These are phyloP conservation scores for Leccinum insolens DNA, from an alignment of 1,284 basidiomycete genomes.

Conservation along the genomic window DNA sequence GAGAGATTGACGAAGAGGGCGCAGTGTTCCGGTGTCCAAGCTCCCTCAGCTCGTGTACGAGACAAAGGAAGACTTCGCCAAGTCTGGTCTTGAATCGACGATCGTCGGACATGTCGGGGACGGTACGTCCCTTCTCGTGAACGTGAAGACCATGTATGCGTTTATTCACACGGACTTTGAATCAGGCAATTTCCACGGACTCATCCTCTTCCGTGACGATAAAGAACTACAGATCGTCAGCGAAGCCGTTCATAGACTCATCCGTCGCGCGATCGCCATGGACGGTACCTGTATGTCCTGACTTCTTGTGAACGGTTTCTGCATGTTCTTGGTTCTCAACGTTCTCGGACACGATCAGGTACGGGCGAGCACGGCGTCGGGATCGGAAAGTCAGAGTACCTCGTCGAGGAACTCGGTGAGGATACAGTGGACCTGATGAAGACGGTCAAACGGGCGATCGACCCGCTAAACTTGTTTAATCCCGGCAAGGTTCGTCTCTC, in stretches of 20 bases:
- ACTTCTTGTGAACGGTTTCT: background rate
- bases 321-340: slow-evolving; percentile 3
- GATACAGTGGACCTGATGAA: slow-evolving; percentile 83
- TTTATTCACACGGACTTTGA: slow-evolving; percentile 8
- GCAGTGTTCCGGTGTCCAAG: slow-evolving; percentile 78
- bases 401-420: slow-evolving; percentile 74
- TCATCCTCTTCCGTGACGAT: slow-evolving; percentile 67
- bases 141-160: slow-evolving; percentile 14
- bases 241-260: slow-evolving; percentile 67
- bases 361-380: slow-evolving; percentile 77
- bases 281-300: slow-evolving; percentile 70
- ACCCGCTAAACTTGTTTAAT: slow-evolving; percentile 79
- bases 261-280: slow-evolving; percentile 65
- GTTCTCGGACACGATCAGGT: slow-evolving; percentile 35
- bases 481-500: slow-evolving; percentile 66
- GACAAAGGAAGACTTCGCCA: slow-evolving; percentile 76
- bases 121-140: slow-evolving; percentile 49
- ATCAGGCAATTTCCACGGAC: slow-evolving; percentile 66
- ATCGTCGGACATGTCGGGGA: slow-evolving; percentile 89
- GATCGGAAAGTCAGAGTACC: slow-evolving; percentile 75
- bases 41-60: slow-evolving; percentile 69
- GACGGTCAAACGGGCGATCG: slow-evolving; percentile 73
- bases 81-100: slow-evolving; percentile 64
- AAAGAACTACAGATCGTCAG: slow-evolving; percentile 58
- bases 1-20: background rate